These are phyloP conservation scores for Zizania palustris DNA, from an alignment of 202 grass and related monocot genomes.

Conservation along the genomic window DNA sequence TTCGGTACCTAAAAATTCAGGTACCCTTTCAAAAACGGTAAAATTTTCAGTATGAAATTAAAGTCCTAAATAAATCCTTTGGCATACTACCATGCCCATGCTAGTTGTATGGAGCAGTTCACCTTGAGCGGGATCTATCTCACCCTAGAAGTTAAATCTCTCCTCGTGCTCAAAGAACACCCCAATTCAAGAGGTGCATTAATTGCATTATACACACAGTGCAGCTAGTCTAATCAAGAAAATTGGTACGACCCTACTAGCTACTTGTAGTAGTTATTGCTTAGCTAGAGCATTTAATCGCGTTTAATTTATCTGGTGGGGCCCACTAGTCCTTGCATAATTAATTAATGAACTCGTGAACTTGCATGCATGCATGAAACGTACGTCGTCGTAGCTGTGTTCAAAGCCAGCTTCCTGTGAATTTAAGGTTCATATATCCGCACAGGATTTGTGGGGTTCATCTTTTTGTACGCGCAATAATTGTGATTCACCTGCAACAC, in stretches of 20 bases:
- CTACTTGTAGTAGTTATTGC: neutral
- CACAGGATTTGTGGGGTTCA: conserved; percentile 24
- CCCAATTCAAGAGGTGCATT: neutral
- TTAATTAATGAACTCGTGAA: conserved; percentile 43
- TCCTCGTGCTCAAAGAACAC: conserved; percentile 7
- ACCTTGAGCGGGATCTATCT: too few species aligned
- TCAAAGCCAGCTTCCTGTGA: conserved; percentile 27
- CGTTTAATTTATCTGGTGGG: neutral
- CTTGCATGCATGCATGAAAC: neutral
- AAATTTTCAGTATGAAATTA: too few species aligned
- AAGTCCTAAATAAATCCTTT: too few species aligned
- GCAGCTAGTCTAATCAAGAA: neutral
- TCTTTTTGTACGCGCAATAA: neutral
- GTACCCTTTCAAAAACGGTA: too few species aligned
- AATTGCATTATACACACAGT: neutral
- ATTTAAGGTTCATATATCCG: conserved; percentile 35
- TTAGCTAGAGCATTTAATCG: neutral
- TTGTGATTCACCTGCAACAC: conserved; percentile 29
- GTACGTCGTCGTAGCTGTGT: conserved; percentile 15
- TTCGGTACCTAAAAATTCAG: too few species aligned
- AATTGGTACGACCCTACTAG: neutral
- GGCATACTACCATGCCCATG: too few species aligned
- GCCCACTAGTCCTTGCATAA: neutral
- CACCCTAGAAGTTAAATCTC: too few species aligned
- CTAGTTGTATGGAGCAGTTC: too few species aligned